A percentile compares a stretch with the other conserved stretches of the same genome.
Evolutionary conservation across 257 asterid species (phyloP).

Genomic region (Petrea volubilis): DNA sequence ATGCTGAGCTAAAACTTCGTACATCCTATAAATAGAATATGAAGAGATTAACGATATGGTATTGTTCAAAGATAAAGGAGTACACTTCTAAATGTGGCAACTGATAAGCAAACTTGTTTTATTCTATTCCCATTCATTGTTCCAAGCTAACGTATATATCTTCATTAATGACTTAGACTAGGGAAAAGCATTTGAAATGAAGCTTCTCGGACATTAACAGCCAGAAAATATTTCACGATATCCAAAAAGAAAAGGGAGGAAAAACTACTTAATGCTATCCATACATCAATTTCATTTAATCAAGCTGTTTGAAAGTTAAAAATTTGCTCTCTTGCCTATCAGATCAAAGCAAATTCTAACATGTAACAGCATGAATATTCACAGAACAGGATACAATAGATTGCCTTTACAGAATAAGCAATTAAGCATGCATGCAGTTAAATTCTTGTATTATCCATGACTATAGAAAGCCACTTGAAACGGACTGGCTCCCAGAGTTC

Average conservation of each 20-base stretch:
- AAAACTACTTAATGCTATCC: not conserved
- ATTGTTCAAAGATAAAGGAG: not conserved
- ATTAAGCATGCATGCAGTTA: not conserved
- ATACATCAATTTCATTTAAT: conserved; percentile 2
- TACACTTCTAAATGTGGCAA: conserved; percentile 15
- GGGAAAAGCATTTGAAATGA: not conserved
- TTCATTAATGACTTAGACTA: not conserved
- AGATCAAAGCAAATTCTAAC: not conserved
- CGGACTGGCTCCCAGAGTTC: not conserved
- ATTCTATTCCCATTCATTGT: conserved; percentile 5
- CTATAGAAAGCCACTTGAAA: not conserved
- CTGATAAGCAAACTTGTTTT: conserved; percentile 20
- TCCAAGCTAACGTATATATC: not conserved
- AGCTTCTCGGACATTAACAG: conserved; percentile 2
- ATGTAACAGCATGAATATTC: not conserved
- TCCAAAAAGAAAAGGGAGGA: not conserved
- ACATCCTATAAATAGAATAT: conserved; percentile 52
- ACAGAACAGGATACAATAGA: not conserved
- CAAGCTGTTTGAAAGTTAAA: not conserved
- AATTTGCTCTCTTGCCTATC: not conserved
- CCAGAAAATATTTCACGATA: not conserved
- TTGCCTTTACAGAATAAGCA: not conserved
- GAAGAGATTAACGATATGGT: conserved; percentile 11
- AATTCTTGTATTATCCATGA: conserved; percentile 2
- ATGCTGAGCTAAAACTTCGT: conserved; percentile 55